These are phyloP conservation scores for Fusarium sp. DNA, from an alignment of 2,329 filamentous ascomycete species.

Conservation along the genomic window DNA sequence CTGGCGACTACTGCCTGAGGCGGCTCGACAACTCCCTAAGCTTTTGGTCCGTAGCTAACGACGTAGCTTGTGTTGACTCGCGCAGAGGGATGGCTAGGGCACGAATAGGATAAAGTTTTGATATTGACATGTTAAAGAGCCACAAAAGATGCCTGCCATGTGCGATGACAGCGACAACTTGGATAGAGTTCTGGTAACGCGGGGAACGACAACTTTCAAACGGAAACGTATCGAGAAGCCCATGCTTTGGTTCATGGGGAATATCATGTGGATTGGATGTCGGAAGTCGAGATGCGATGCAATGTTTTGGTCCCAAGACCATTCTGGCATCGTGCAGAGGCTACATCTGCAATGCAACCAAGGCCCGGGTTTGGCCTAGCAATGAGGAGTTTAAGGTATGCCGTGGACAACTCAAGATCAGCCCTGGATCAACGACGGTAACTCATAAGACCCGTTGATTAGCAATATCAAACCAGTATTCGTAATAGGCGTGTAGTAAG, in stretches of 20 bases:
- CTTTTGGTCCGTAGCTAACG: neutral
- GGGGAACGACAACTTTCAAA: conserved; percentile 26
- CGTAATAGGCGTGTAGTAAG: conserved; percentile 15
- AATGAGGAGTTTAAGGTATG: conserved; percentile 3
- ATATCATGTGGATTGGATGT: neutral
- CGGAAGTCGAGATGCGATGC: conserved; percentile 5
- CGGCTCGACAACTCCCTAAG: conserved; percentile 11
- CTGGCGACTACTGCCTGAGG: neutral
- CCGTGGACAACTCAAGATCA: conserved; percentile 4
- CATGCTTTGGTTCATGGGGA: conserved; percentile 1
- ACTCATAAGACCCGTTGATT: neutral
- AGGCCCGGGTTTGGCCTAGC: conserved; percentile 6
- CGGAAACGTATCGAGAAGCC: conserved; percentile 13
- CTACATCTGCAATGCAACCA: conserved; percentile 18
- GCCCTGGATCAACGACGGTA: conserved; percentile 4
- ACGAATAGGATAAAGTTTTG: conserved; percentile 4
- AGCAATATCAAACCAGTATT: neutral
- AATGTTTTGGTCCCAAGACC: neutral
- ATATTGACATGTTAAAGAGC: conserved; percentile 13
- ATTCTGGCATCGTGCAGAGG: conserved; percentile 24
- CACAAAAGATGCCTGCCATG: conserved; percentile 18
- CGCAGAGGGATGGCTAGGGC: neutral
- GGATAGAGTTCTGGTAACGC: conserved; percentile 33
- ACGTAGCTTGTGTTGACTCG: conserved; percentile 18
- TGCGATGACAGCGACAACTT: conserved; percentile 21